Conservation (phyloP, 805 yeast genomes). For the Monosporozyma solicola region DNA sequence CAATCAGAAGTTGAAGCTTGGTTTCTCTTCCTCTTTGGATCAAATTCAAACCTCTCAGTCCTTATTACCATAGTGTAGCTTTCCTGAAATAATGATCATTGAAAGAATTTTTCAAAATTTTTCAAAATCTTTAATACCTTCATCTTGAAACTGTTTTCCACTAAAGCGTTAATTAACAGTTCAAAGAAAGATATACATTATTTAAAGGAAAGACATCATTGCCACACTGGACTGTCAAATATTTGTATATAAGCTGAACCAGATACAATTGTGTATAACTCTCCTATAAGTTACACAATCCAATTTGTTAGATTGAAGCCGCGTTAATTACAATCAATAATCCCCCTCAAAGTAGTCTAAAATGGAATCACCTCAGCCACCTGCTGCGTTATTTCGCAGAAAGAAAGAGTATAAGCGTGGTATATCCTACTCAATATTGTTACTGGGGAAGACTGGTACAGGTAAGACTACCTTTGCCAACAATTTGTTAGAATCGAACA, state of each 20-base stretch:
- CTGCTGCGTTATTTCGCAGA: constrained; percentile 32
- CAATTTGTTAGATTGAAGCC: neutral
- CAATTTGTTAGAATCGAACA: constrained; percentile 51
- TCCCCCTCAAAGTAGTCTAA: neutral
- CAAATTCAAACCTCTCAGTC: neutral
- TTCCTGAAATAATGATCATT: neutral
- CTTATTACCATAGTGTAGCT: neutral
- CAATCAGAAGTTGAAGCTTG: neutral
- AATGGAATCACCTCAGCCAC: constrained; percentile 9
- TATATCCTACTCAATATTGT: constrained; percentile 62
- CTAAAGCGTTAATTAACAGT: neutral
- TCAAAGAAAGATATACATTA: neutral
- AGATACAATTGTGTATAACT: neutral
- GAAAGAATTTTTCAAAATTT: constrained; percentile 1
- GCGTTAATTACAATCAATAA: neutral
- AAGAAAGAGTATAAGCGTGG: constrained; percentile 67
- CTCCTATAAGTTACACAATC: too few relatives aligned
- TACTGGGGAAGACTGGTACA: constrained; percentile 65
- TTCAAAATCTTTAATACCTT: neutral
- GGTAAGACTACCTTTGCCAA: constrained; percentile 75
- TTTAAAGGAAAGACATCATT: neutral
- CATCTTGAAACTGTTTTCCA: neutral
- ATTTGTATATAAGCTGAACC: neutral
- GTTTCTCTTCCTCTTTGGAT: neutral
- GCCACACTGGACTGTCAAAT: neutral